phyloP scores from a whole-genome alignment of 208 protist genomes.

The Porcisia hertigi region DNA sequence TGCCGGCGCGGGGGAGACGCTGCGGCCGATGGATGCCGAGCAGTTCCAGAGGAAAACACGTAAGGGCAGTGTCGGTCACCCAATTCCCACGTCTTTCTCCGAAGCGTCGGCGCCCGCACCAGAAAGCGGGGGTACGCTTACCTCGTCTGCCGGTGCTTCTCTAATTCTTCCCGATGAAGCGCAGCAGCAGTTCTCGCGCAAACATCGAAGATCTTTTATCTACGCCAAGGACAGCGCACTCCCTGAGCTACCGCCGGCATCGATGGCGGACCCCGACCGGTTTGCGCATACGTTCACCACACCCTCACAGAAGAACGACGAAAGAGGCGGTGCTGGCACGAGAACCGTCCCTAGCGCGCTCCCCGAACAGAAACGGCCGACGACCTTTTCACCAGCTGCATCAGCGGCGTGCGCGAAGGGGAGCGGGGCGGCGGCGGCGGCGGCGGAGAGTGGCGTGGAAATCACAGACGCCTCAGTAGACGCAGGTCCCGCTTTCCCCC shows the following conservation, averaged over 20 bases:
- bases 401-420: not conserved
- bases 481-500: not conserved
- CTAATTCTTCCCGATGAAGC: not conserved
- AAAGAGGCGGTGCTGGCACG: not conserved
- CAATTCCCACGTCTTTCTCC: not conserved
- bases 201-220: slow-evolving; percentile 11
- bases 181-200: not conserved
- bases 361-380: slow-evolving; percentile 16
- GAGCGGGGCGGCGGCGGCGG: not conserved
- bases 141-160: not conserved
- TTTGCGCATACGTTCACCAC: not conserved
- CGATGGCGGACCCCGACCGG: slow-evolving; percentile 18
- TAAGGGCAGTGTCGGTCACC: not conserved
- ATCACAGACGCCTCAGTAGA: not conserved
- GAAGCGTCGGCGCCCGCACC: not conserved
- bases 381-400: not conserved
- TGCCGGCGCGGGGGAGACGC: slow-evolving; percentile 7
- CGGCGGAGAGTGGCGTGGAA: not conserved
- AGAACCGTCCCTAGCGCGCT: not conserved
- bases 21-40: slow-evolving; percentile 22
- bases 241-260: slow-evolving; percentile 10
- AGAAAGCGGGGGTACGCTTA: not conserved
- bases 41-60: slow-evolving; percentile 2
- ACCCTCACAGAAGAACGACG: not conserved
- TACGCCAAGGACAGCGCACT: slow-evolving; percentile 16